phyloP scores from a whole-genome alignment of 306 rosid species.

The Medicago lupulina region DNA sequence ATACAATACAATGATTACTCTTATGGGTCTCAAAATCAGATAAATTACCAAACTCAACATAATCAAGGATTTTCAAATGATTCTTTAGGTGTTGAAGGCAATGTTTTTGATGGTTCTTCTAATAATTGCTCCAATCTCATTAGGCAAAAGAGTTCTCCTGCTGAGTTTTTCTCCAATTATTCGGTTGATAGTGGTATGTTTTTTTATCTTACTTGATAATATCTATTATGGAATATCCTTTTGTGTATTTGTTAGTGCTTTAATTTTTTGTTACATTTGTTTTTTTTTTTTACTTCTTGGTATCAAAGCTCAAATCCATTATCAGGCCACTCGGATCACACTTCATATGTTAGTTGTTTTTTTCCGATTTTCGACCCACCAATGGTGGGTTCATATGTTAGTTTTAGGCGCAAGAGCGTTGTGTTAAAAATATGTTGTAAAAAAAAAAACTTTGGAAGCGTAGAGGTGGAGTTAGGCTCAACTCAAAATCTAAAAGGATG shows the following conservation, averaged over 20 bases:
- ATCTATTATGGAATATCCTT: background rate
- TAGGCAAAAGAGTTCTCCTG: constrained; percentile 79
- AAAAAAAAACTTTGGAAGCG: too few species aligned
- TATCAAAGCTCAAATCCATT: background rate
- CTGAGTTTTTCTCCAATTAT: constrained; percentile 62
- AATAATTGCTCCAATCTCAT: constrained; percentile 57
- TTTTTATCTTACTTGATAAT: background rate
- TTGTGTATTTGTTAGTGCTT: background rate
- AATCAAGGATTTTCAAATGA: constrained; percentile 44
- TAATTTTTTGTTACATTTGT: background rate
- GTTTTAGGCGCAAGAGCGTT: too few species aligned
- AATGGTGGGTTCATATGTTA: too few species aligned
- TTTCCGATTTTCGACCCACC: too few species aligned
- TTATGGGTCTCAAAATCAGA: constrained; percentile 49
- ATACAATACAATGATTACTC: constrained; percentile 45
- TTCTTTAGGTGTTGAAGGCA: background rate
- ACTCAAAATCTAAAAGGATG: too few species aligned
- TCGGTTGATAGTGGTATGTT: constrained; percentile 60
- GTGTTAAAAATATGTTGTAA: too few species aligned
- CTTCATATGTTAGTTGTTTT: too few species aligned
- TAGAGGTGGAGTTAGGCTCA: too few species aligned
- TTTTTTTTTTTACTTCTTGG: background rate
- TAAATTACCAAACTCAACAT: constrained; percentile 52
- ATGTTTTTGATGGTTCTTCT: constrained; percentile 39
- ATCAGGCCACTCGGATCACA: too few species aligned